These are phyloP conservation scores for Coccinonectria pachysandricola DNA, from an alignment of 2,329 filamentous ascomycete genomes.

Conservation along the genomic window DNA sequence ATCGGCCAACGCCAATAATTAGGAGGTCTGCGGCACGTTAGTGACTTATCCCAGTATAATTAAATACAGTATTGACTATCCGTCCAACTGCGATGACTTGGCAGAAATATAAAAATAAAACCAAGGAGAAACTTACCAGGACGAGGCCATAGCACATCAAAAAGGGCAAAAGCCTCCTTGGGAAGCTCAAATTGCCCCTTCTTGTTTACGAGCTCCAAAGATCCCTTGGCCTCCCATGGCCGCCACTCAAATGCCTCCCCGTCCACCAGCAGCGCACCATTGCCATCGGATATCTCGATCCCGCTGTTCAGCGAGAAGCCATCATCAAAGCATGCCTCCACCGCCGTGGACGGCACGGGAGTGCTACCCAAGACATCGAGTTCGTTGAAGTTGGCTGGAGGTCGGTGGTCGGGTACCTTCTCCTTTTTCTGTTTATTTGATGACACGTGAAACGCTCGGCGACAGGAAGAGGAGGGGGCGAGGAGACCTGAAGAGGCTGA, in stretches of 20 bases:
- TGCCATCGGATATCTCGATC: conserved; percentile 54
- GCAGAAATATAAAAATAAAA: neutral
- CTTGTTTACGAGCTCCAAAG: conserved; percentile 51
- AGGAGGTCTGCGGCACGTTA: conserved; percentile 55
- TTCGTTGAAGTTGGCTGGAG: conserved; percentile 53
- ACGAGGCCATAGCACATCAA: conserved; percentile 75
- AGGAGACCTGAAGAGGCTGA: conserved; percentile 1
- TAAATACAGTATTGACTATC: neutral
- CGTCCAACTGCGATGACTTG: too few species aligned
- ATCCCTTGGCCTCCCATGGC: conserved; percentile 56
- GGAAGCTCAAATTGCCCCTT: conserved; percentile 76
- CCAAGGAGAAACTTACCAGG: conserved; percentile 52
- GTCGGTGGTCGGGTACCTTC: conserved; percentile 21
- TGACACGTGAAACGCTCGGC: conserved; percentile 13
- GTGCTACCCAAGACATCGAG: conserved; percentile 72
- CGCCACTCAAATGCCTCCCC: conserved; percentile 85
- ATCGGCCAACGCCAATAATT: conserved; percentile 74
- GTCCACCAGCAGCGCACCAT: conserved; percentile 67
- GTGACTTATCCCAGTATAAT: conserved; percentile 5
- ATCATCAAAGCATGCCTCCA: conserved; percentile 72
- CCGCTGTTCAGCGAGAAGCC: conserved; percentile 86
- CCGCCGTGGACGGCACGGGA: conserved; percentile 66
- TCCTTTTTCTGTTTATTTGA: conserved; percentile 10
- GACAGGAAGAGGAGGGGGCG: conserved; percentile 2
- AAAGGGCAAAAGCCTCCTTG: conserved; percentile 59